Evolutionary conservation across 176 grass and related monocot genomes (phyloP).

Genomic region (Pontederia paniculata): DNA sequence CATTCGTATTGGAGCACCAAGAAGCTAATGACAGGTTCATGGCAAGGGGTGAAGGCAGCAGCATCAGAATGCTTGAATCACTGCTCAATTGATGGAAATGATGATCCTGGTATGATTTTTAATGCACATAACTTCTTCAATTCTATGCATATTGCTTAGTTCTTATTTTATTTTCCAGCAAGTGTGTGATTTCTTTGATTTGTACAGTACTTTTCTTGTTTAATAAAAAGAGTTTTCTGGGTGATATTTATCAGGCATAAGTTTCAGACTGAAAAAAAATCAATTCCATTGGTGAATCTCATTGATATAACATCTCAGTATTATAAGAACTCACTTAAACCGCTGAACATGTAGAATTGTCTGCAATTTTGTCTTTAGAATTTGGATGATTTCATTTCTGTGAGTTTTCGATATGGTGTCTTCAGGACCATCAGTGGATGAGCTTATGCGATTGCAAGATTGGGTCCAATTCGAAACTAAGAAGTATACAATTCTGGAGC

Average conservation of each 20-base stretch:
- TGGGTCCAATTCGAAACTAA: constrained; percentile 61
- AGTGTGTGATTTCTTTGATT: too few species aligned
- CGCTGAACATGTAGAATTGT: too few species aligned
- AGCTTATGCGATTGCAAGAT: constrained; percentile 50
- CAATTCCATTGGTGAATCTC: not conserved
- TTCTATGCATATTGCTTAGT: not conserved
- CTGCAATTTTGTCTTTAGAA: not conserved
- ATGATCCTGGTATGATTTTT: constrained; percentile 45
- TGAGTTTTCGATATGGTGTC: not conserved
- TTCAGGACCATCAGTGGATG: constrained; percentile 24
- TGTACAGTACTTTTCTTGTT: too few species aligned
- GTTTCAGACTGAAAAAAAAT: too few species aligned
- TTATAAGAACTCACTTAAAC: not conserved
- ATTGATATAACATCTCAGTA: not conserved
- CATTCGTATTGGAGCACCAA: constrained; percentile 46
- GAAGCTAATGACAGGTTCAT: constrained; percentile 33
- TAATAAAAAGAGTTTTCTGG: too few species aligned
- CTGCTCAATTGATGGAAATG: constrained; percentile 27
- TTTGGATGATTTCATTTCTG: not conserved
- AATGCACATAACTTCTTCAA: too few species aligned
- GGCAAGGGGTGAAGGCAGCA: constrained; percentile 20
- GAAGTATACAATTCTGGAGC: constrained; percentile 58
- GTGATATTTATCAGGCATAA: too few species aligned
- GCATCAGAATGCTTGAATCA: constrained; percentile 31
- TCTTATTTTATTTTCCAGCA: not conserved